These are phyloP conservation scores for Aspergillus cejpii DNA, from an alignment of 2,329 filamentous ascomycete genomes.

Conservation along the genomic window DNA sequence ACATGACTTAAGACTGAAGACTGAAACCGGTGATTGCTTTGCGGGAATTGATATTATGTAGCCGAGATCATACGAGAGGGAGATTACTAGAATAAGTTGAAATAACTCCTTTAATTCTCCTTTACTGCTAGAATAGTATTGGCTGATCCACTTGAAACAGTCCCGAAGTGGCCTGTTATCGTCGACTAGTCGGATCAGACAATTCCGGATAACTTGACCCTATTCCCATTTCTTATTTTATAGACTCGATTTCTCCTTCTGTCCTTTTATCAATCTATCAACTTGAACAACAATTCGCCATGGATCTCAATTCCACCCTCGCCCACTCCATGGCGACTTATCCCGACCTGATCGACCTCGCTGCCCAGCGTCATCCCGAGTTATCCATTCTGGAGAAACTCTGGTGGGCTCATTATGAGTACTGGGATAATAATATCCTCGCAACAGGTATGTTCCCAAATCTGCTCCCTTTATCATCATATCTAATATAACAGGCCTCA, in stretches of 20 bases:
- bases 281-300: slow-evolving; percentile 4
- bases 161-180: not conserved
- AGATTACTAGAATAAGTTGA: too few species aligned
- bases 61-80: too few species aligned
- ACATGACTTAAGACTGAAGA: too few species aligned
- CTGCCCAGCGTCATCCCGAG: slow-evolving; percentile 66
- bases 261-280: not conserved
- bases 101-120: too few species aligned
- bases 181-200: slow-evolving; percentile 16
- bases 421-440: slow-evolving; percentile 90
- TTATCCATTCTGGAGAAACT: slow-evolving; percentile 78
- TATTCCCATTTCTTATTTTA: not conserved
- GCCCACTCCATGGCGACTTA: slow-evolving; percentile 47
- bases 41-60: too few species aligned
- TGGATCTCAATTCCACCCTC: slow-evolving; percentile 15
- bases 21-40: too few species aligned
- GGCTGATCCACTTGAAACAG: not conserved
- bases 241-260: too few species aligned
- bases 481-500: slow-evolving; percentile 63
- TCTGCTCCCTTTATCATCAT: too few species aligned
- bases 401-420: slow-evolving; percentile 93
- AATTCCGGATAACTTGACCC: not conserved
- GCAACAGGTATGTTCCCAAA: slow-evolving; percentile 49
- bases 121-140: too few species aligned
- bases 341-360: slow-evolving; percentile 56